phyloP scores from a whole-genome alignment of 352 stramenopile genomes.

The Phytophthora colocasiae region DNA sequence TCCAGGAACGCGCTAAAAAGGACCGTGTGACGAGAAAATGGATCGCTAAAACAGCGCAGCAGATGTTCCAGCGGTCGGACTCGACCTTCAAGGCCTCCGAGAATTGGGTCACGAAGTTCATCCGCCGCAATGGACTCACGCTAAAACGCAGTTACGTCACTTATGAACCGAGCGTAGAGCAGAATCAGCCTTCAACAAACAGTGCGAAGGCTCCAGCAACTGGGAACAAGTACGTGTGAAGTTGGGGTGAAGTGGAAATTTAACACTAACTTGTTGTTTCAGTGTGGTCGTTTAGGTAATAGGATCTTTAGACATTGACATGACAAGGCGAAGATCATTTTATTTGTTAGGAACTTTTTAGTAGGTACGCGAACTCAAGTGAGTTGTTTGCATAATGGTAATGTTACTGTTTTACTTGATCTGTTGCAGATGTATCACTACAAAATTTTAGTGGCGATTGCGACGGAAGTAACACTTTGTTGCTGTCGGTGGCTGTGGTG shows the following conservation, averaged over 20 bases:
- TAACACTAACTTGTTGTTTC: constrained; percentile 6
- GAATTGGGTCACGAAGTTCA: constrained; percentile 89
- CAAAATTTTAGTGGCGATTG: constrained; percentile 6
- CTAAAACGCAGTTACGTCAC: constrained; percentile 83
- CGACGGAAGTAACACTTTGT: constrained; percentile 20
- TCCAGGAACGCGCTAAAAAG: constrained; percentile 81
- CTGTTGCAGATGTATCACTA: background rate
- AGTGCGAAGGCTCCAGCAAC: constrained; percentile 2
- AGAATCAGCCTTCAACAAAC: constrained; percentile 12
- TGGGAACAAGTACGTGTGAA: constrained; percentile 21
- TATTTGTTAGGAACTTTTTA: constrained; percentile 9
- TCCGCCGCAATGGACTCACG: constrained; percentile 77
- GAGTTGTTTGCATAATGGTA: constrained; percentile 8
- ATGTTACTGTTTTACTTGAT: constrained; percentile 9
- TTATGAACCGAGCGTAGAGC: constrained; percentile 54
- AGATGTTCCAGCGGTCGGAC: constrained; percentile 85
- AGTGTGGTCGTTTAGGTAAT: constrained; percentile 26
- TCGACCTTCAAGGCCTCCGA: constrained; percentile 78
- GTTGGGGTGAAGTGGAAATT: background rate
- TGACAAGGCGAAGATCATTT: background rate
- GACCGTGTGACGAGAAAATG: constrained; percentile 83
- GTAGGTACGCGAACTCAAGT: background rate
- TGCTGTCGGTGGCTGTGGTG: background rate
- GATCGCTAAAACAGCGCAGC: constrained; percentile 85
- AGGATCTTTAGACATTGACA: too few relatives aligned